Evolutionary conservation across 495 filamentous ascomycete species (phyloP).

Genomic region (Talaromyces borbonicus): DNA sequence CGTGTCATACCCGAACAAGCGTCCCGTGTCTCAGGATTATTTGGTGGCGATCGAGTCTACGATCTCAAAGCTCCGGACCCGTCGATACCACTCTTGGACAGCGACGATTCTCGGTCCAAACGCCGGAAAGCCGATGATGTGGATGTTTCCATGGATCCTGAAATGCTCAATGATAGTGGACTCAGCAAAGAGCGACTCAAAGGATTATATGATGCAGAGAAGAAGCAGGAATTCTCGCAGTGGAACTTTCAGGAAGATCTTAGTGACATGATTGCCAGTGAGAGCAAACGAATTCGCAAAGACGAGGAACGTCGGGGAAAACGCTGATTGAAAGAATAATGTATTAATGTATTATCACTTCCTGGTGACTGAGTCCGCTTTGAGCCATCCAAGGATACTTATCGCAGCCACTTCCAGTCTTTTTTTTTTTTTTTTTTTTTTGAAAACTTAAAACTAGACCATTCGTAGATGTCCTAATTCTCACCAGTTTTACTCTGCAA

Average conservation of each 20-base stretch:
- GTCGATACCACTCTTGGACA: constrained; percentile 63
- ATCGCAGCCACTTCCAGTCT: too few species aligned
- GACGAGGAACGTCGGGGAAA: constrained; percentile 65
- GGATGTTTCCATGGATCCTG: constrained; percentile 81
- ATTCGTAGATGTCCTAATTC: too few species aligned
- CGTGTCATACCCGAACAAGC: constrained; percentile 85
- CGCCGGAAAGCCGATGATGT: constrained; percentile 93
- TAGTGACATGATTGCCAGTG: constrained; percentile 92
- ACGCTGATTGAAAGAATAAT: constrained; percentile 19
- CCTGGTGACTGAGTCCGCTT: not conserved
- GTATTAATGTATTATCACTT: not conserved
- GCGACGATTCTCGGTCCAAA: constrained; percentile 71
- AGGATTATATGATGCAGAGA: constrained; percentile 67
- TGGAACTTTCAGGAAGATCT: constrained; percentile 90
- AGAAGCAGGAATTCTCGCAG: constrained; percentile 56
- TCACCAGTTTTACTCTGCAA: too few species aligned
- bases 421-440: too few species aligned
- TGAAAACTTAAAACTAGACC: too few species aligned
- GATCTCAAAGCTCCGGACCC: constrained; percentile 53
- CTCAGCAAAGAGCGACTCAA: constrained; percentile 57
- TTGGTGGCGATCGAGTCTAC: constrained; percentile 87
- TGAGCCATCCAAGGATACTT: too few species aligned
- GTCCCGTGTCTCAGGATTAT: constrained; percentile 80
- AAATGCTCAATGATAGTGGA: constrained; percentile 61
- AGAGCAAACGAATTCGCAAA: constrained; percentile 79